Evolutionary conservation across 148 eudicot genomes (phyloP).

Genomic region (Fallopia convolvulus): DNA sequence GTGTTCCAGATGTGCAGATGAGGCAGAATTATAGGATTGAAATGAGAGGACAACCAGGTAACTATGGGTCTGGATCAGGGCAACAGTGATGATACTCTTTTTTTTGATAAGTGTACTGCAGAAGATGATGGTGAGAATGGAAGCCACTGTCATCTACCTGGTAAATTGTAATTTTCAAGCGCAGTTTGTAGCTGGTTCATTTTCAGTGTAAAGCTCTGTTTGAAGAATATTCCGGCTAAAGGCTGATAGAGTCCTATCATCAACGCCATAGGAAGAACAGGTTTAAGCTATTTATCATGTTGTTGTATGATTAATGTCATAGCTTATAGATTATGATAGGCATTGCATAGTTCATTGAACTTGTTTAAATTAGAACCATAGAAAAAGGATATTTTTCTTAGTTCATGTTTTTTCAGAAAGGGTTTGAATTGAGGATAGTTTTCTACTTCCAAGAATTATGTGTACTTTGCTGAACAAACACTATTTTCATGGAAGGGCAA

Average conservation of each 20-base stretch:
- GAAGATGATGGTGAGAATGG: background rate
- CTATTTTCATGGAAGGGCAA: no score
- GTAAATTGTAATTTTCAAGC: background rate
- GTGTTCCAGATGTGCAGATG: background rate
- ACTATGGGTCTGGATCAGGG: slow-evolving; percentile 1
- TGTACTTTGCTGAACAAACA: no score
- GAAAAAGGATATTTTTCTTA: background rate
- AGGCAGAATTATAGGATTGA: background rate
- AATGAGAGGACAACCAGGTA: background rate
- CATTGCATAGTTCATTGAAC: background rate
- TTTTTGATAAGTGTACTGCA: background rate
- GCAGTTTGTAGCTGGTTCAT: background rate
- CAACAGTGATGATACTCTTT: background rate
- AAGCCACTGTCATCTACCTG: background rate
- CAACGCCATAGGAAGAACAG: background rate
- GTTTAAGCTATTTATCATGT: background rate
- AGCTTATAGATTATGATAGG: slow-evolving; percentile 6
- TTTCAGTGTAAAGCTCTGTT: slow-evolving; percentile 2
- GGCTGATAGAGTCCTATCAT: background rate
- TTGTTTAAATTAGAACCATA: background rate
- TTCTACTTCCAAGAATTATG: no score
- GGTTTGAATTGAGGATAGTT: background rate
- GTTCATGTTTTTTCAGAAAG: background rate
- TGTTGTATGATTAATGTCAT: background rate
- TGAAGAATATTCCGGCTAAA: background rate